Conservation (phyloP, 2,329 filamentous ascomycete species). For the Talaromyces sp. region DNA sequence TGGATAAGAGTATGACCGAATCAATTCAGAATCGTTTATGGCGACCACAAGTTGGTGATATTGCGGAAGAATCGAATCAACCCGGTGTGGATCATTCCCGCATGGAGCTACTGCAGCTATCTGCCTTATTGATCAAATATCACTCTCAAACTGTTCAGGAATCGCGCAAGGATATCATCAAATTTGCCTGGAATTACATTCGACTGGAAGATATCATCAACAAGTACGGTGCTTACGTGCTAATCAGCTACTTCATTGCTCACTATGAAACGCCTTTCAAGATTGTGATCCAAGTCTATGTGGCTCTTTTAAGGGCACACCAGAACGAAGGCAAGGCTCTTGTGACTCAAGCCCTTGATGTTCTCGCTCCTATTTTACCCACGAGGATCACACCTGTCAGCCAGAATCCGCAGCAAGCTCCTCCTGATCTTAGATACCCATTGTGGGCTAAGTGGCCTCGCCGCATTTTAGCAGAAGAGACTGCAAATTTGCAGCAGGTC, state of each 20-base stretch:
- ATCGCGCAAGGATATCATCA: constrained; percentile 94
- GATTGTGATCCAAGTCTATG: constrained; percentile 92
- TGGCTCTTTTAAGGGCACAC: constrained; percentile 82
- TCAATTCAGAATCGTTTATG: constrained; percentile 88
- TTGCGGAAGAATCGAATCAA: constrained; percentile 75
- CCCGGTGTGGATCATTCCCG: constrained; percentile 89
- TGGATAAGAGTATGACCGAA: constrained; percentile 83
- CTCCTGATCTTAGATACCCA: constrained; percentile 66
- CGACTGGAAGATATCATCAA: constrained; percentile 98
- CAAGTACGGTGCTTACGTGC: constrained; percentile 94
- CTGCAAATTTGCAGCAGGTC: constrained; percentile 89
- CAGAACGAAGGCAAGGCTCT: constrained; percentile 90
- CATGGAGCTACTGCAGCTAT: constrained; percentile 93
- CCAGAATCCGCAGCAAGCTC: constrained; percentile 48
- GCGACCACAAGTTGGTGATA: constrained; percentile 79
- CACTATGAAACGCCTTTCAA: constrained; percentile 95
- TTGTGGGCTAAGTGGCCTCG: constrained; percentile 87
- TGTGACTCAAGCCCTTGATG: constrained; percentile 88
- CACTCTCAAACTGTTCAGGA: constrained; percentile 84
- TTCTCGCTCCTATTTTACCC: constrained; percentile 89
- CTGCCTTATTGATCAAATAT: constrained; percentile 92
- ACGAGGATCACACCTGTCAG: constrained; percentile 59
- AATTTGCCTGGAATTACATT: constrained; percentile 98
- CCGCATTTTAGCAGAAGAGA: constrained; percentile 88
- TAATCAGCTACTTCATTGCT: constrained; percentile 96